Base-by-base conservation (phyloP, 139 green algal genomes). In the Chlorella ohadii region DNA sequence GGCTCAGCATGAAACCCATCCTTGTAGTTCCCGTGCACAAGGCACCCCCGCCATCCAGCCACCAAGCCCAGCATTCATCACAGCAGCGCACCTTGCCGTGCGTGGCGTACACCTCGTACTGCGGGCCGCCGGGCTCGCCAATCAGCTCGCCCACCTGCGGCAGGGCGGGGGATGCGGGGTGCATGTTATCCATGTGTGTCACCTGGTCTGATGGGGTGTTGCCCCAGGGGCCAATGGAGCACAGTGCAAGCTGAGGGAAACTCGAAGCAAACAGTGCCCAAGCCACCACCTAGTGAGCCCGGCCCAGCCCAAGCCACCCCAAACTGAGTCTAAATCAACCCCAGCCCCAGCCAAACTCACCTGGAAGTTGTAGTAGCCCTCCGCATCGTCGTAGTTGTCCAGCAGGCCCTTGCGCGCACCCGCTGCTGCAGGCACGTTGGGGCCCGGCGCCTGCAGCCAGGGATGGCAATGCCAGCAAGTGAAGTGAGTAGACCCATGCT, bases 301-400 rank as follows among this genome's bases (percentile, higher is more conserved):
- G 44, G 44, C 44, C 44, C 44, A 9, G 44, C 9, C 44, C n/a
- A n/a, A n/a, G n/a, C n/a, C n/a, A n/a, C n/a, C n/a, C n/a, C n/a
- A n/a, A n/a, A n/a, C n/a, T n/a, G n/a, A n/a, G n/a, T n/a, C n/a
- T n/a, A n/a, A n/a, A n/a, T n/a, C n/a, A n/a, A n/a, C n/a, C n/a
- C n/a, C n/a, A n/a, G n/a, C n/a, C n/a, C n/a, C 44, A 51, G 44
- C 70, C n/a, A 27, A 9, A 19, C 20, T 22, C 16, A 17, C 93
- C 82, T 96, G 92, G 88, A 98, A 98, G 67, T 97, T 95, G 92
- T 99, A 99, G 90, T 99, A 99, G 65, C 96, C 96, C 78, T 99
- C 96, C 2, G 91, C 86, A 82, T 99, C 96, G 76, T 99, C 96
- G 82, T 96, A 98, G 67, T 92, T 94, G 86, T 99, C 96, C 25